Percentiles rank a stretch among this genome's conserved stretches.
Evolutionary conservation across 345 rosid genomes (phyloP).

Genomic region (Hypericum perforatum): DNA sequence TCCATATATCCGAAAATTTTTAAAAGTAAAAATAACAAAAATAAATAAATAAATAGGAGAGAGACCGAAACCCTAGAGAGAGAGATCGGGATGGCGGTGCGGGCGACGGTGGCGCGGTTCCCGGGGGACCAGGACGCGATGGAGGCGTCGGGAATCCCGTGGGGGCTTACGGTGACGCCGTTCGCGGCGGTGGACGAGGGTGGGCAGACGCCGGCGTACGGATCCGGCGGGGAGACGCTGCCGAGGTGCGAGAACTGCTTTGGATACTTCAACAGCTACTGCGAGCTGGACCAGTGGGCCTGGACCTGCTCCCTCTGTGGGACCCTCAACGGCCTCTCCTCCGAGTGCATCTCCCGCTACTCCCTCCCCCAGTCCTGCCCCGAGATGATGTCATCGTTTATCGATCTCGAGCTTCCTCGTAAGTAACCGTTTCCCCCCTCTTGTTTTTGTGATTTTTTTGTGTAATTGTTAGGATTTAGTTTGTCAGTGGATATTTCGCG

Average conservation of each 20-base stretch:
- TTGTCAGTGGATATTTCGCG: too few species aligned
- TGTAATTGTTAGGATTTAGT: conserved; percentile 2
- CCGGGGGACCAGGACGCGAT: conserved; percentile 70
- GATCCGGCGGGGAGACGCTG: conserved; percentile 67
- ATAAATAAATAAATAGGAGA: neutral
- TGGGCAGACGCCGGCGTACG: conserved; percentile 63
- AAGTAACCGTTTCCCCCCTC: conserved; percentile 26
- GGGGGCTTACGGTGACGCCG: conserved; percentile 90
- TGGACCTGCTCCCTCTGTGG: conserved; percentile 92
- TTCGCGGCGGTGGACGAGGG: conserved; percentile 79
- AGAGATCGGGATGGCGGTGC: conserved; percentile 47
- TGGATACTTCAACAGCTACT: conserved; percentile 87
- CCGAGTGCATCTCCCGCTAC: conserved; percentile 68
- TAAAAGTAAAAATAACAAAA: too few species aligned
- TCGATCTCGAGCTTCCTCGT: conserved; percentile 85
- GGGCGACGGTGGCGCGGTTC: conserved; percentile 74
- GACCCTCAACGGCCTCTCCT: conserved; percentile 71
- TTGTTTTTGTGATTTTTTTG: neutral
- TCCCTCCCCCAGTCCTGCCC: conserved; percentile 67
- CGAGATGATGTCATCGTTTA: conserved; percentile 85
- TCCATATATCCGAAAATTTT: conserved; percentile 17
- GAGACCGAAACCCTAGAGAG: neutral
- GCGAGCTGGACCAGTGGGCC: conserved; percentile 96
- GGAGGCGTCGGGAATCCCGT: conserved; percentile 75
- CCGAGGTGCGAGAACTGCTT: conserved; percentile 94